Conservation (phyloP, 2,329 filamentous ascomycete genomes). For the Myriosclerotinia curreyana region DNA sequence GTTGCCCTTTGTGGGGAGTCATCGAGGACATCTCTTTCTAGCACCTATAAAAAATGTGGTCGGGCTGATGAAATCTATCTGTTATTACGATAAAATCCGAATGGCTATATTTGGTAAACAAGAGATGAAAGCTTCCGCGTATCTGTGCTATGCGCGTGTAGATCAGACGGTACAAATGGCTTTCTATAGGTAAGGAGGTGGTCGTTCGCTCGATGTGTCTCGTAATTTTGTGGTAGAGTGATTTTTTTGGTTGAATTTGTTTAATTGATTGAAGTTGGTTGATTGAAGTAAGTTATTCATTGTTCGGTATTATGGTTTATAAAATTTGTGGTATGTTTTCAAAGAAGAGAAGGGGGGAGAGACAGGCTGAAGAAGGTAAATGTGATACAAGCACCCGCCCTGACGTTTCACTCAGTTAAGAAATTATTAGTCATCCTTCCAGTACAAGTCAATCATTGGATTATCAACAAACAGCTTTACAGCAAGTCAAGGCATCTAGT, state of each 20-base stretch:
- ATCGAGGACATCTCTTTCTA: constrained; percentile 48
- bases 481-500: neutral
- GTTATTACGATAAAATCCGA: neutral
- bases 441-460: neutral
- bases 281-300: constrained; percentile 34
- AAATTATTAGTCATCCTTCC: constrained; percentile 12
- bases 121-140: neutral
- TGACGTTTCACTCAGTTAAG: neutral
- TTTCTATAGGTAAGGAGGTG: constrained; percentile 28
- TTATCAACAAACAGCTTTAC: neutral
- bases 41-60: constrained; percentile 49
- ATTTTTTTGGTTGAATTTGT: constrained; percentile 27
- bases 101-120: neutral
- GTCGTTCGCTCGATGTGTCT: constrained; percentile 30
- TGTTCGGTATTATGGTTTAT: constrained; percentile 29
- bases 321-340: constrained; percentile 20
- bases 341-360: constrained; percentile 16
- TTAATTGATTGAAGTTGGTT: constrained; percentile 25
- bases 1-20: constrained; percentile 41
- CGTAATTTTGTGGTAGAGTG: constrained; percentile 23
- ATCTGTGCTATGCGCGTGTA: constrained; percentile 3
- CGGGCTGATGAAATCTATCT: constrained; percentile 18
- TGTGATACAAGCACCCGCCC: neutral
- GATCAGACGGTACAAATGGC: constrained; percentile 10
- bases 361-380: constrained; percentile 7